These are phyloP conservation scores for Daldinia loculata DNA, from an alignment of 495 filamentous ascomycete genomes.

Conservation along the genomic window DNA sequence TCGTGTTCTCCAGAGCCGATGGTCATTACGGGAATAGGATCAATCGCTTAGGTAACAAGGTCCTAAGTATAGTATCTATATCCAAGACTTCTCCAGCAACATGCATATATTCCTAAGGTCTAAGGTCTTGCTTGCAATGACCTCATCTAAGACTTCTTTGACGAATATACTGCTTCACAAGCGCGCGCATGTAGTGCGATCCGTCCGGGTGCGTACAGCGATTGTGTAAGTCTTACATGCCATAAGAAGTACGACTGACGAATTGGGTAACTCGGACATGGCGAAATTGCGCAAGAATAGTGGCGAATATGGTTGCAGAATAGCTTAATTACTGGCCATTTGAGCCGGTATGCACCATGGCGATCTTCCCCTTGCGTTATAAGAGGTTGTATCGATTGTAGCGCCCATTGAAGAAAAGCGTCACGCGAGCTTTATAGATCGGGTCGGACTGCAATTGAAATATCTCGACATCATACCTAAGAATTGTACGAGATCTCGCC, in stretches of 20 bases:
- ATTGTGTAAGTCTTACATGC: conserved; percentile 25
- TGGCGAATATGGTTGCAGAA: conserved; percentile 22
- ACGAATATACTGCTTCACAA: conserved; percentile 27
- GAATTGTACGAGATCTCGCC: conserved; percentile 34
- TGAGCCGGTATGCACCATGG: conserved; percentile 9
- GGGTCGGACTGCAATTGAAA: conserved; percentile 6
- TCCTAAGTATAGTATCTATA: conserved; percentile 13
- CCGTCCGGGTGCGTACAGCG: conserved; percentile 10
- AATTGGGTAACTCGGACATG: conserved; percentile 9
- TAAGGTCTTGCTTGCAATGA: conserved; percentile 27
- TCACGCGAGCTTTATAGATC: conserved; percentile 32
- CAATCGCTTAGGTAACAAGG: conserved; percentile 33
- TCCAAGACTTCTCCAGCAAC: conserved; percentile 19
- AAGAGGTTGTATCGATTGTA: neutral
- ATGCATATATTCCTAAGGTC: neutral
- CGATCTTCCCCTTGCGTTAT: conserved; percentile 7
- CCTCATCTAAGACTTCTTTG: conserved; percentile 29
- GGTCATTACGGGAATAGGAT: conserved; percentile 2
- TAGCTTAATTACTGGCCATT: neutral
- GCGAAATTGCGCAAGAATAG: conserved; percentile 29
- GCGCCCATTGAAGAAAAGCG: conserved; percentile 17
- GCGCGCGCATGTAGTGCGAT: conserved; percentile 17
- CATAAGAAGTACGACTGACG: conserved; percentile 31
- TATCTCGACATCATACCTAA: conserved; percentile 27
- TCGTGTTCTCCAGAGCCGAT: conserved; percentile 15